phyloP scores from a whole-genome alignment of 768 basidiomycete genomes.

The Suillus subaureus region DNA sequence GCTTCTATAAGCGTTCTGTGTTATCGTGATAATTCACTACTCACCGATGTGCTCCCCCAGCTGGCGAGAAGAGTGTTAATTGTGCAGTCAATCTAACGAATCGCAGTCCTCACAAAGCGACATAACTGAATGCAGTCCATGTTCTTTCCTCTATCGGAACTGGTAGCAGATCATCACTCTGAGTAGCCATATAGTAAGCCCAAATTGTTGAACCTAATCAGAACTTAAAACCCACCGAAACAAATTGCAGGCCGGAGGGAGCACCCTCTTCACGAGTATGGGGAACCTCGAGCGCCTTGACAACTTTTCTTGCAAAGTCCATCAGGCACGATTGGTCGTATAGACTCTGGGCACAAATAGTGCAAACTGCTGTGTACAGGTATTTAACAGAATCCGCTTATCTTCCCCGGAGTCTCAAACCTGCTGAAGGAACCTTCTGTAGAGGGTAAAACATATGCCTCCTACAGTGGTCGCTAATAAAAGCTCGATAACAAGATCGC shows the following conservation, averaged over 20 bases:
- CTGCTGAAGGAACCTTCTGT: not conserved
- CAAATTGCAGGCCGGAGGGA: constrained; percentile 44
- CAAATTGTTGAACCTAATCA: not conserved
- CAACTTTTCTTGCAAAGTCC: constrained; percentile 16
- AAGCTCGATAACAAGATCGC: not conserved
- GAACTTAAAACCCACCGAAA: constrained; percentile 40
- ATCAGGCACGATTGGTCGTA: constrained; percentile 4
- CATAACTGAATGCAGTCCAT: constrained; percentile 62
- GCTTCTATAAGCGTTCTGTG: not conserved
- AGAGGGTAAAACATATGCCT: not conserved
- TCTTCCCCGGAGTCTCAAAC: constrained; percentile 1
- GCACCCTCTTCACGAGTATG: constrained; percentile 51
- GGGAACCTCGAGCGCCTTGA: constrained; percentile 45
- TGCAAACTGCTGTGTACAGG: not conserved
- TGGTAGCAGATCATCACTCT: constrained; percentile 69
- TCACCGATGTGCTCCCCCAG: constrained; percentile 70
- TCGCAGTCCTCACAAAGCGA: constrained; percentile 49
- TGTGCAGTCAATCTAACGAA: not conserved
- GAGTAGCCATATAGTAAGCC: constrained; percentile 13
- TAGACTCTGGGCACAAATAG: not conserved
- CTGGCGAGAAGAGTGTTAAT: not conserved
- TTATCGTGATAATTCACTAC: constrained; percentile 5
- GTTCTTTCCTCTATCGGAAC: constrained; percentile 57
- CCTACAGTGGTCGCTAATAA: not conserved
- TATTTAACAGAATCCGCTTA: constrained; percentile 10